phyloP scores from a whole-genome alignment of 2,329 filamentous ascomycete species.

The Seiridium unicorne region DNA sequence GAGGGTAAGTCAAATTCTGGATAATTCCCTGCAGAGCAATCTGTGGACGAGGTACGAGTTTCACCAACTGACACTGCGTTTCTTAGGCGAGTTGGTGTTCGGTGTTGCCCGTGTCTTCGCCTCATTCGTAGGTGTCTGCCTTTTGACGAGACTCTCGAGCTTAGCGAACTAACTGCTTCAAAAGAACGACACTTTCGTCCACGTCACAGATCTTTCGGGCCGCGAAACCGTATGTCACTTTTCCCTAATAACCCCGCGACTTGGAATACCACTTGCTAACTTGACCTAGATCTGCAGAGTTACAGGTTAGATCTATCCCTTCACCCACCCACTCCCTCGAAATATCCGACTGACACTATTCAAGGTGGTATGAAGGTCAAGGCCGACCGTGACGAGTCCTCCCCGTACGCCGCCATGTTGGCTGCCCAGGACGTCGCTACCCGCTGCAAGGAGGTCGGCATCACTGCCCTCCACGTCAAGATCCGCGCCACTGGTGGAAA shows the following conservation, averaged over 20 bases:
- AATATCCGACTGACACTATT: neutral
- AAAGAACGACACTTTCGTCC: slow-evolving; percentile 83
- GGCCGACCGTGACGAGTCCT: slow-evolving; percentile 99
- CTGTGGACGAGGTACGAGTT: too few relatives aligned
- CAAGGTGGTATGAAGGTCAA: slow-evolving; percentile 98
- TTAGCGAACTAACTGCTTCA: too few relatives aligned
- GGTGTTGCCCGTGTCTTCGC: slow-evolving; percentile 98
- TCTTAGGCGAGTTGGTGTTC: slow-evolving; percentile 88
- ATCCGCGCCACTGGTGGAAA: slow-evolving; percentile 99
- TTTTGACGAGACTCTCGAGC: too few relatives aligned
- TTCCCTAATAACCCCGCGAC: slow-evolving; percentile 28
- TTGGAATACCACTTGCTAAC: too few relatives aligned
- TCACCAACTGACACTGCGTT: slow-evolving; percentile 8
- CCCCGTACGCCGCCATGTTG: slow-evolving; percentile 99
- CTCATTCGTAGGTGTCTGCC: slow-evolving; percentile 55
- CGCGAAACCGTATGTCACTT: slow-evolving; percentile 34
- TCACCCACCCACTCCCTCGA: neutral
- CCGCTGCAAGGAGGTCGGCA: slow-evolving; percentile 72
- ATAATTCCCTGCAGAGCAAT: too few relatives aligned
- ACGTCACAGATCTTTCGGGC: slow-evolving; percentile 87
- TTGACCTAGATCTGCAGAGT: slow-evolving; percentile 91
- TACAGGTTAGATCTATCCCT: slow-evolving; percentile 51
- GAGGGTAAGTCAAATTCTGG: slow-evolving; percentile 65
- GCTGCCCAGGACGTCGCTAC: slow-evolving; percentile 96
- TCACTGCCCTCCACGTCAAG: slow-evolving; percentile 99